Base-by-base conservation (phyloP, 2,329 filamentous ascomycete genomes). In the Aspergillus novoparasiticus region DNA sequence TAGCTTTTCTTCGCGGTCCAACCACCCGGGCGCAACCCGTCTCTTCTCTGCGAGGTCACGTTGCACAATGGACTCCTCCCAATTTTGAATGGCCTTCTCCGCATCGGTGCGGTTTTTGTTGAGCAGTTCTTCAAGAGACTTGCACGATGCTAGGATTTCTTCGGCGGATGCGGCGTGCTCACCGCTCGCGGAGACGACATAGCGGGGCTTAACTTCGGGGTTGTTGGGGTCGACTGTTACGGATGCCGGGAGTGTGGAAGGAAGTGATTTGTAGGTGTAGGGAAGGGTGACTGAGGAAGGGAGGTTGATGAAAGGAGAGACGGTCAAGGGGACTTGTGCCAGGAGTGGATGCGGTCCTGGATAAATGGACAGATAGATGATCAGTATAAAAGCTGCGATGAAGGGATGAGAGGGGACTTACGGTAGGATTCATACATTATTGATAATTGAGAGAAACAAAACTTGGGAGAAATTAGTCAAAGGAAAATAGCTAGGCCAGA, bases 191-290 rank as follows among this genome's bases (percentile, higher is more conserved):
- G 93, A 94, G 59, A 91, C 83, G 26, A 98, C 89, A 78, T 96
- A 97, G 67, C 86, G 34, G 84, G 84, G 69, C 87, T 90, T 73
- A 62, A 70, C 71, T 58, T 80, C 75, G 21, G 76, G 71, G 68
- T 82, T 75, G 62, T 71, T 77, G 50, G 78, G 76, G 63, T 85
- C 81, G 63, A 85, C 84, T 9, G 88, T 86, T 39, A 87, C 84
- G 1, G 91, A 91, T 1, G 88, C 88, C 0, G 95, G 94, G 0
- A 98, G 87, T 2, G 93, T 91, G 0, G 93, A 94, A 0, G 94
- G 92, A 74, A 98, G 90, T 12, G 89, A 86, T 76, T 94, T 94
- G 85, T 97, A 98, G 70, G 93, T 96, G 82, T 98, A 98, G 28
- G 95, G 94, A 9, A 99, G 87, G 0, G 94, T 97, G 23, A 94